Evolutionary conservation across 2,329 filamentous ascomycete species (phyloP), one percentile per base, ranked within the genome.

Genomic region (Diaporthe sp.): DNA sequence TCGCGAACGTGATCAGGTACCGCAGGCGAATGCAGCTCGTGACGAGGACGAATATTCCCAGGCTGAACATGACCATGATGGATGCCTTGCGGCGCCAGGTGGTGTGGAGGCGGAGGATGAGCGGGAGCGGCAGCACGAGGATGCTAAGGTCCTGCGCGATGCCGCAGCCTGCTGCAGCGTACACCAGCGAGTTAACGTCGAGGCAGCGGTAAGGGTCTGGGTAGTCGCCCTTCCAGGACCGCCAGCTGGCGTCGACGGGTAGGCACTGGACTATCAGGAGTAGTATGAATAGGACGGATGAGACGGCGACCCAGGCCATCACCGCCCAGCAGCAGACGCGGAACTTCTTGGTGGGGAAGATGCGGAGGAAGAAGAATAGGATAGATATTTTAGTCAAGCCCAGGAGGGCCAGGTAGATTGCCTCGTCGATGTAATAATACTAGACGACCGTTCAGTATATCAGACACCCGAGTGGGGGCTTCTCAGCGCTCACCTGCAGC

Each of bases 11-110:
- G 28, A 83, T 77, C 25, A 85, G 75, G 61, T 82, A 83, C 50
- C 79, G 79, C 22, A 86, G 79, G 1, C 83, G 80, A 45, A 83
- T 74, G 71, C 82, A 82, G 76, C 82, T 83, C 30, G 82, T 83
- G 70, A 81, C 76, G 2, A 83, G 72, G 15, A 83, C 79, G 64
- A 85, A 83, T 30, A 81, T 76, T 5, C 83, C 83, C 10, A 85
- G 79, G 45, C 82, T 80, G 77, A 85, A 84, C 82, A 85, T 83
- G 75, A 82, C 30, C 8, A 80, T 75, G 50, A 83, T 80, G 12
- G 78, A 78, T 3, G 77, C 28, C 61, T 78, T 80, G 57, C 76
- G 78, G 52, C 78, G 79, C 68, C 74, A 50, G 22, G 71, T 74
- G 28, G 78, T 78, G 72, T 82, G 78, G n/a, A 85, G 80, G 6